These are phyloP conservation scores for Fusarium musae DNA, from an alignment of 2,329 filamentous ascomycete species.

Conservation along the genomic window DNA sequence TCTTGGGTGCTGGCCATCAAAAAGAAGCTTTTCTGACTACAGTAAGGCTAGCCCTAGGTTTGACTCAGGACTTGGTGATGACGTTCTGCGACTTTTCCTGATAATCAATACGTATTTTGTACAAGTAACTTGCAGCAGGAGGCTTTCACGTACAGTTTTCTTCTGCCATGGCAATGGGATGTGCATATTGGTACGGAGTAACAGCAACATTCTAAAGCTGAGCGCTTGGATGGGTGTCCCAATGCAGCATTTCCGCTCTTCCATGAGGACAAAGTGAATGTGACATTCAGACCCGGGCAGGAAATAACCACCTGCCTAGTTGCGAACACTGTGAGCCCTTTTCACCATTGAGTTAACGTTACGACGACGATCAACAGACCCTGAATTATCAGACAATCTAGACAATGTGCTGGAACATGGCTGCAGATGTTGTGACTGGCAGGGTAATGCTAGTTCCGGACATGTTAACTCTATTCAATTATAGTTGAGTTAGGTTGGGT, in stretches of 20 bases:
- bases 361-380: background rate
- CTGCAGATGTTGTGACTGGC: background rate
- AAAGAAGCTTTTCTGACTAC: background rate
- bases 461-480: background rate
- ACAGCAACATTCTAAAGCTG: background rate
- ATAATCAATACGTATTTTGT: background rate
- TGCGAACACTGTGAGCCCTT: background rate
- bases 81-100: background rate
- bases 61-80: background rate
- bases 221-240: background rate
- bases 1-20: background rate
- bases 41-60: background rate
- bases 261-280: background rate
- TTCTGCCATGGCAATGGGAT: background rate
- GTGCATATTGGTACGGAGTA: background rate
- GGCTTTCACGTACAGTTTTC: conserved; percentile 5
- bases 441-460: background rate
- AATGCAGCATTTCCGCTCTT: background rate
- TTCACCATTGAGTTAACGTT: background rate
- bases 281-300: background rate
- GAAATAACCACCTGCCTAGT: background rate
- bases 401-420: background rate
- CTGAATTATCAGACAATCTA: background rate
- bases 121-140: background rate
- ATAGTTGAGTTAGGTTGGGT: background rate